Conservation (phyloP, 2,329 filamentous ascomycete genomes). For the Dichotomopilus funicola region DNA sequence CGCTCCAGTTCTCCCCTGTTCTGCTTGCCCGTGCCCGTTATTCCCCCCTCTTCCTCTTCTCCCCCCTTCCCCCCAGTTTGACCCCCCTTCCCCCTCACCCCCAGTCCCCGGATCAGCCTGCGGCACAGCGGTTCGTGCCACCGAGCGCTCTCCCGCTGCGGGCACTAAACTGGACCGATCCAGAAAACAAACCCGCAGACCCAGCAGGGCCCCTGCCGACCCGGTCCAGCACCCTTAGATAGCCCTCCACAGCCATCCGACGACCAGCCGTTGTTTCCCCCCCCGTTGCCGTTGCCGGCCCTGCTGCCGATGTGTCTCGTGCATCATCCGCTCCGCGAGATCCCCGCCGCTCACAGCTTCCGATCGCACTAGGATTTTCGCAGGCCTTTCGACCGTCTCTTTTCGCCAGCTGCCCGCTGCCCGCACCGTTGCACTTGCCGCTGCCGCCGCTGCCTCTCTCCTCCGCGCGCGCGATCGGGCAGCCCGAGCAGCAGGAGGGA, state of each 20-base stretch:
- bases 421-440: slow-evolving; percentile 17
- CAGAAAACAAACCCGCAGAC: slow-evolving; percentile 9
- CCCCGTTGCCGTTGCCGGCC: slow-evolving; percentile 13
- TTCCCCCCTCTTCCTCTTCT: no score
- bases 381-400: slow-evolving; percentile 1
- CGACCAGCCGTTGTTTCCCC: slow-evolving; percentile 16
- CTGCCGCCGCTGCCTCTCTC: slow-evolving; percentile 12
- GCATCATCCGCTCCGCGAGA: slow-evolving; percentile 25
- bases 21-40: no score
- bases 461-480: no score
- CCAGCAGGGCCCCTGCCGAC: slow-evolving; percentile 14
- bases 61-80: not conserved
- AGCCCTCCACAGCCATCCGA: slow-evolving; percentile 20
- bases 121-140: slow-evolving; percentile 24
- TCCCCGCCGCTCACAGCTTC: slow-evolving; percentile 21
- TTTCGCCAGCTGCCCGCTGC: slow-evolving; percentile 11
- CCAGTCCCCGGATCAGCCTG: slow-evolving; percentile 14
- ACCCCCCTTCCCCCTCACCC: not conserved
- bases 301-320: slow-evolving; percentile 24
- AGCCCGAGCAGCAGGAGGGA: not conserved
- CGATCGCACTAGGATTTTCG: slow-evolving; percentile 16
- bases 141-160: slow-evolving; percentile 19
- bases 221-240: slow-evolving; percentile 5
- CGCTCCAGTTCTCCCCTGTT: no score
- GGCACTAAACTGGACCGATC: slow-evolving; percentile 14